These are phyloP conservation scores for Catharanthus roseus DNA, from an alignment of 257 asterid genomes.

Conservation along the genomic window DNA sequence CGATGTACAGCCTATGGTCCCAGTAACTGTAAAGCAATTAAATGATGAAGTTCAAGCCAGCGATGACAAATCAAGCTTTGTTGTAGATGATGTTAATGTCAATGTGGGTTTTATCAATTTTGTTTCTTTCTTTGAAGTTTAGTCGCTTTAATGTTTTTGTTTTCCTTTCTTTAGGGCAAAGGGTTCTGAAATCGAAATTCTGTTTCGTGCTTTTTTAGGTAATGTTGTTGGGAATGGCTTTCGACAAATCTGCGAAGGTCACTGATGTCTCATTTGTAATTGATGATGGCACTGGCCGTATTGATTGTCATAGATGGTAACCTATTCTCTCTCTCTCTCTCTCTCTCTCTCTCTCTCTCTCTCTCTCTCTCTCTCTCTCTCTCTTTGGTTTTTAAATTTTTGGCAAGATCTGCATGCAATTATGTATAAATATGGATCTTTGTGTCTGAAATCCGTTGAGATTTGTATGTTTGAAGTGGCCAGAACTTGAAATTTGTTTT, in stretches of 20 bases:
- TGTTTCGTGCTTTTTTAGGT: constrained; percentile 42
- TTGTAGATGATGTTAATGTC: constrained; percentile 54
- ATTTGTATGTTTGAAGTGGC: too few species aligned
- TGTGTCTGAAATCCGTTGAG: not conserved
- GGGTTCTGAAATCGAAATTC: not conserved
- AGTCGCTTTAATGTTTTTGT: too few species aligned
- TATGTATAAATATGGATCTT: not conserved
- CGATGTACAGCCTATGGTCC: constrained; percentile 59
- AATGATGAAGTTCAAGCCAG: constrained; percentile 44
- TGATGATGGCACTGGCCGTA: constrained; percentile 92
- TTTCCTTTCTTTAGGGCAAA: not conserved
- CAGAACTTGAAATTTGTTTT: not conserved
- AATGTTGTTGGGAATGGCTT: constrained; percentile 68
- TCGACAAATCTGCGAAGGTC: constrained; percentile 44
- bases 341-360: too few species aligned
- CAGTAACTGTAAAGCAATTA: constrained; percentile 77
- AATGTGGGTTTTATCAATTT: constrained; percentile 30
- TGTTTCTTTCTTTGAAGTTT: not conserved
- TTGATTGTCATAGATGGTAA: constrained; percentile 73
- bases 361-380: too few species aligned
- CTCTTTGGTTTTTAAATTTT: too few species aligned
- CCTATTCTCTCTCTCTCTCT: not conserved
- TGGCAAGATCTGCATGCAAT: not conserved
- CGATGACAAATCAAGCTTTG: constrained; percentile 48
- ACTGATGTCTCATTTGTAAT: constrained; percentile 60